These are phyloP conservation scores for Monosporascus sp. DNA, from an alignment of 2,329 filamentous ascomycete species.

Conservation along the genomic window DNA sequence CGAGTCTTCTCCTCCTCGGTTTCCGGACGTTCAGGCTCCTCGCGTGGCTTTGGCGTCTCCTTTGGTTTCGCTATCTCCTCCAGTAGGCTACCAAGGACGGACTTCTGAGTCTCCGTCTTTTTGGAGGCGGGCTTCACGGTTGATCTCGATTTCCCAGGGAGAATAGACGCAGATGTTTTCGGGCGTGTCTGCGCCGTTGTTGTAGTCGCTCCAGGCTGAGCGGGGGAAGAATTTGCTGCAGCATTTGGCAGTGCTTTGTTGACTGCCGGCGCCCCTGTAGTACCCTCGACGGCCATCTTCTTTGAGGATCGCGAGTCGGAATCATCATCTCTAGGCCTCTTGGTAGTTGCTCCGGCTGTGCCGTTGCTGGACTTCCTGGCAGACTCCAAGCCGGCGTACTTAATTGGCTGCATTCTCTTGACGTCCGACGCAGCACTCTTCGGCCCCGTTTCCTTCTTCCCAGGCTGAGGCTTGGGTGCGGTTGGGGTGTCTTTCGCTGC, in stretches of 20 bases:
- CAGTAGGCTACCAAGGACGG: constrained; percentile 46
- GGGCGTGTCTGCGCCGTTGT: constrained; percentile 14
- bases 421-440: constrained; percentile 10
- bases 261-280: constrained; percentile 26
- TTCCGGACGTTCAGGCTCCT: constrained; percentile 48
- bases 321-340: constrained; percentile 36
- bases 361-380: constrained; percentile 20
- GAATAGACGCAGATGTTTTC: constrained; percentile 25
- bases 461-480: constrained; percentile 3
- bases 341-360: constrained; percentile 18
- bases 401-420: constrained; percentile 16
- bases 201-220: constrained; percentile 5
- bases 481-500: constrained; percentile 6
- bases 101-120: constrained; percentile 28
- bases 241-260: constrained; percentile 20
- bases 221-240: constrained; percentile 3
- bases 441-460: constrained; percentile 7
- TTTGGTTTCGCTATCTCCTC: constrained; percentile 47
- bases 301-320: constrained; percentile 31
- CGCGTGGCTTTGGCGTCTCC: constrained; percentile 36
- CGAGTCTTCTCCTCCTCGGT: constrained; percentile 63
- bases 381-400: constrained; percentile 22
- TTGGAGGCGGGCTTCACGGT: constrained; percentile 38
- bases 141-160: constrained; percentile 45
- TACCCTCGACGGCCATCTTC: constrained; percentile 31